These are phyloP conservation scores for Solanum stenotomum DNA, from an alignment of 257 asterid genomes.

Conservation along the genomic window DNA sequence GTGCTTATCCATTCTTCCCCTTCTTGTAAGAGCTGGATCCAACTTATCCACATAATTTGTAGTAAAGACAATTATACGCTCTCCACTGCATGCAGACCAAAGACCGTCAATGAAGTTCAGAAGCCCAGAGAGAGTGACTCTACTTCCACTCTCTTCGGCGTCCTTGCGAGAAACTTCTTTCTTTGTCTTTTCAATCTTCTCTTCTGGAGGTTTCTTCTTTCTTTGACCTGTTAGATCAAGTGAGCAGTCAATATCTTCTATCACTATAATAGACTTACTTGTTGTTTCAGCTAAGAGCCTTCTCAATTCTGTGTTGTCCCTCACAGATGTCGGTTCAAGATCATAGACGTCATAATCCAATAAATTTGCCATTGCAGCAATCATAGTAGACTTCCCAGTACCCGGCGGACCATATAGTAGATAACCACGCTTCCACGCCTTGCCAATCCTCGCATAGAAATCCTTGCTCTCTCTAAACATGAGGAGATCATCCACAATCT, in stretches of 20 bases:
- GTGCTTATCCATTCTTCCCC: slow-evolving; percentile 21
- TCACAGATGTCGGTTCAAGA: slow-evolving; percentile 15
- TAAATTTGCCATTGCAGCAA: slow-evolving; percentile 23
- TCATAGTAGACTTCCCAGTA: slow-evolving; percentile 19
- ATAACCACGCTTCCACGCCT: background rate
- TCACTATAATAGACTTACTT: background rate
- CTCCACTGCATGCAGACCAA: slow-evolving; percentile 17
- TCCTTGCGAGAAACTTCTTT: background rate
- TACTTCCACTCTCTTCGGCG: slow-evolving; percentile 4
- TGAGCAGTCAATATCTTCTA: slow-evolving; percentile 11
- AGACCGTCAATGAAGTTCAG: slow-evolving; percentile 13
- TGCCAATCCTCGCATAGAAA: slow-evolving; percentile 5
- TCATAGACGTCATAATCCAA: slow-evolving; percentile 16
- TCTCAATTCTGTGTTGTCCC: slow-evolving; percentile 14
- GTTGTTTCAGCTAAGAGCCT: slow-evolving; percentile 7
- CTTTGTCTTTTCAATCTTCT: background rate
- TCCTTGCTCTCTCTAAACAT: slow-evolving; percentile 8
- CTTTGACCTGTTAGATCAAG: slow-evolving; percentile 5
- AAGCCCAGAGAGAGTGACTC: slow-evolving; percentile 13
- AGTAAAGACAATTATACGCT: slow-evolving; percentile 12
- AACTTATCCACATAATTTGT: slow-evolving; percentile 14
- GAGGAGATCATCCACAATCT: slow-evolving; percentile 10
- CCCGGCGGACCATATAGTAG: slow-evolving; percentile 12
- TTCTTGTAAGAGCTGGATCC: slow-evolving; percentile 15
- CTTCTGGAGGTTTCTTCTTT: background rate